Percentiles rank a stretch among this genome's conserved stretches.
phyloP scores from a whole-genome alignment of 2,329 filamentous ascomycete species.

The Ceratocystis cacaofunesta region DNA sequence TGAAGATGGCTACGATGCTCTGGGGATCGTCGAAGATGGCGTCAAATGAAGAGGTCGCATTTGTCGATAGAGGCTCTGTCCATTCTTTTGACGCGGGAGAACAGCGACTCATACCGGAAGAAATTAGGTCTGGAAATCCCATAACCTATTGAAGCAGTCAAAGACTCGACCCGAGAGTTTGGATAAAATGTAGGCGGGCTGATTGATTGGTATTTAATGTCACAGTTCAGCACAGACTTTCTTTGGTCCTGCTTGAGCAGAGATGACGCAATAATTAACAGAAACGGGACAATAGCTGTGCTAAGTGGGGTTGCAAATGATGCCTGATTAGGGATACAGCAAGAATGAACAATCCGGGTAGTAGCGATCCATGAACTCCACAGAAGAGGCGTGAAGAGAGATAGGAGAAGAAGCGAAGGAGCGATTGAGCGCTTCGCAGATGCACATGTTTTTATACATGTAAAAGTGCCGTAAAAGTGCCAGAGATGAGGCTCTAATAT shows the following conservation, averaged over 20 bases:
- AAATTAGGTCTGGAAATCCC: background rate
- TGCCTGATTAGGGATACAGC: background rate
- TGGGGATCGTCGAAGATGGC: background rate
- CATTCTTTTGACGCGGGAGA: background rate
- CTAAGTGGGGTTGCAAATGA: background rate
- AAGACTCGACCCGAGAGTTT: too few species aligned
- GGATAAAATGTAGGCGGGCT: background rate
- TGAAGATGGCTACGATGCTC: slow-evolving; percentile 1
- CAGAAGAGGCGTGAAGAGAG: background rate
- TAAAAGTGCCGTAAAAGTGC: background rate
- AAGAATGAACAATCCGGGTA: background rate
- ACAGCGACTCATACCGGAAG: background rate
- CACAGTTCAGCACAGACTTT: background rate
- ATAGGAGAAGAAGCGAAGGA: background rate
- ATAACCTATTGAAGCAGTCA: background rate
- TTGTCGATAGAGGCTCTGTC: background rate
- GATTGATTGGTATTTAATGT: too few species aligned
- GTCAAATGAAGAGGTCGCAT: background rate
- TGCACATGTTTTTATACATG: background rate
- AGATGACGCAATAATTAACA: background rate
- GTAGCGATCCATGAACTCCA: background rate
- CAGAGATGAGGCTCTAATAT: background rate
- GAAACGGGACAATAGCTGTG: background rate
- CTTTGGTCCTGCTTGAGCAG: background rate
- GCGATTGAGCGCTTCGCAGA: background rate